These are phyloP conservation scores for Ganoderma boninense DNA, from an alignment of 1,284 basidiomycete species.

Conservation along the genomic window DNA sequence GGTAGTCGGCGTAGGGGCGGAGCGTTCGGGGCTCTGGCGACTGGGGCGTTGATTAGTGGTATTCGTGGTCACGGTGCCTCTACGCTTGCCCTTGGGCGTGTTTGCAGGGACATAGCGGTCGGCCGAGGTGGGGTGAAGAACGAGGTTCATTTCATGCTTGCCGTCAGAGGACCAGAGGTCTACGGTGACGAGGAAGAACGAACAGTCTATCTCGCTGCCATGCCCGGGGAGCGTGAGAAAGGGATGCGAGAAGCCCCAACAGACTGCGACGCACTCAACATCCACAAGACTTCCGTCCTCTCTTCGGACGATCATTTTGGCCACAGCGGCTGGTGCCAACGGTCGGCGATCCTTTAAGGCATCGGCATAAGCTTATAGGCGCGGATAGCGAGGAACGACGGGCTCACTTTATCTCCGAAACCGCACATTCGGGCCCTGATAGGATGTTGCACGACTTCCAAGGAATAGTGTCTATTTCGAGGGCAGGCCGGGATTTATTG, in stretches of 20 bases:
- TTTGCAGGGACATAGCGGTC: conserved; percentile 73
- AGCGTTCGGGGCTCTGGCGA: conserved; percentile 36
- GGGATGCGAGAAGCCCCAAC: conserved; percentile 18
- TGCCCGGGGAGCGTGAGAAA: conserved; percentile 24
- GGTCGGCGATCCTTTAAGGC: conserved; percentile 83
- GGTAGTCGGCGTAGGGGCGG: conserved; percentile 27
- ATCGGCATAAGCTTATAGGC: conserved; percentile 22
- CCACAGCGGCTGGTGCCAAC: conserved; percentile 88
- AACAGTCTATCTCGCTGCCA: conserved; percentile 80
- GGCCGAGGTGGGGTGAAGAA: conserved; percentile 81
- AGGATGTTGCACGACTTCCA: conserved; percentile 88
- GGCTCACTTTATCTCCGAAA: conserved; percentile 89
- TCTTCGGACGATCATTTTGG: conserved; percentile 76
- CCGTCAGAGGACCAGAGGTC: conserved; percentile 89
- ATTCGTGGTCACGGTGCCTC: conserved; percentile 43
- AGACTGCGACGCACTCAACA: conserved; percentile 67
- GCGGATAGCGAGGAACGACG: conserved; percentile 15
- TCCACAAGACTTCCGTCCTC: conserved; percentile 77
- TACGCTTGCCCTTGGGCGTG: conserved; percentile 56
- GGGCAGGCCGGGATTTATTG: conserved; percentile 22
- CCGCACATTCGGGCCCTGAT: conserved; percentile 92
- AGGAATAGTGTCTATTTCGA: conserved; percentile 72
- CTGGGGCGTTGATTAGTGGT: conserved; percentile 34
- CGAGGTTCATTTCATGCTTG: conserved; percentile 84
- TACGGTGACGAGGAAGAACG: conserved; percentile 88